Percentiles rank a stretch among this genome's conserved stretches.
Evolutionary conservation across 306 rosid species (phyloP).

Genomic region (Quercus glauca): DNA sequence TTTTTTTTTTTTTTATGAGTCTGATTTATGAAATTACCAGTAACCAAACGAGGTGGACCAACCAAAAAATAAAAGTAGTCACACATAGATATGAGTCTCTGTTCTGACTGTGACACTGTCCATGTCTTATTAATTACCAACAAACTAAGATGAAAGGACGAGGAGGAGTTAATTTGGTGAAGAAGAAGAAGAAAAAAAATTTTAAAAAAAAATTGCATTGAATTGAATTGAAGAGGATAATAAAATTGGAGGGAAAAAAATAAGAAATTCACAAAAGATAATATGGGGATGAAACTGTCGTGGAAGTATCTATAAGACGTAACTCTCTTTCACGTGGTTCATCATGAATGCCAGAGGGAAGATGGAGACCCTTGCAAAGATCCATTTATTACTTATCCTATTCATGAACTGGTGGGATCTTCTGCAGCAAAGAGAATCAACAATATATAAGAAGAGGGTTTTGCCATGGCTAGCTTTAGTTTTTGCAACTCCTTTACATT

Average conservation of each 20-base stretch:
- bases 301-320: slow-evolving; percentile 25
- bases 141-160: too few species aligned
- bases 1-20: too few species aligned
- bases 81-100: too few species aligned
- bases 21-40: too few species aligned
- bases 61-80: neutral
- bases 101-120: too few species aligned
- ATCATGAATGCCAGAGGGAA: slow-evolving; percentile 27
- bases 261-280: slow-evolving; percentile 16
- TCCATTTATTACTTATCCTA: slow-evolving; percentile 5
- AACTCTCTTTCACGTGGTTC: slow-evolving; percentile 45
- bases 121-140: too few species aligned
- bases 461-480: too few species aligned
- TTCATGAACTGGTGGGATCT: slow-evolving; percentile 8
- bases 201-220: neutral
- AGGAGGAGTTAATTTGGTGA: neutral
- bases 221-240: neutral
- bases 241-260: slow-evolving; percentile 24
- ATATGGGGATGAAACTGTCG: slow-evolving; percentile 22
- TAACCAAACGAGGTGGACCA: too few species aligned
- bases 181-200: too few species aligned
- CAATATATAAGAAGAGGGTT: too few species aligned
- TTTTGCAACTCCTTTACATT: too few species aligned
- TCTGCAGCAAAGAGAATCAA: neutral
- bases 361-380: slow-evolving; percentile 37